Base-by-base conservation (phyloP, 345 rosid species). In the Passiflora organensis region DNA sequence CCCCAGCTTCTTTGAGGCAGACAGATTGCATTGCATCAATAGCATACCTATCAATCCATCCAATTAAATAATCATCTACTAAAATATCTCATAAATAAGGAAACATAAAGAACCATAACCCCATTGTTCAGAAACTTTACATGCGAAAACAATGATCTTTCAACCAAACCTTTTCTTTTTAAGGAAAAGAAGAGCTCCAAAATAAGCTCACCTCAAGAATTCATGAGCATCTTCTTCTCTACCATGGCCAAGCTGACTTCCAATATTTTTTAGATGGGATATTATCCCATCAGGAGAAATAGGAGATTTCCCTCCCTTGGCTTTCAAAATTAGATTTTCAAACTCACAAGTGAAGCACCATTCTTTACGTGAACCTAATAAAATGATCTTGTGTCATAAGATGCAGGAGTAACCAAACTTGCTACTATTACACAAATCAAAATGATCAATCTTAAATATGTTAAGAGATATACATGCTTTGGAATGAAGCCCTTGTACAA, bases 201-300 rank as follows among this genome's bases (percentile, higher is more conserved):
- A 39, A 55, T 41, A 36, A 39, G 25, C 53, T 65, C 60, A 89
- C 99, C 99, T 85, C 58, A 94, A 76, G 69, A 89, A 94, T 74
- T 94, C 97, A 79, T 94, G 99, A 25, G 99, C 99, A 66, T 94
- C 99, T 77, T 94, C 99, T 71, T 94, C 87, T 59, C 80, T 83
- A 28, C 99, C 99, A 62, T 76, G 77, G 45, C 86, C 85, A 70
- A 89, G 90, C 64, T 66, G 82, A 62, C 83, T 82, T 78, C 90
- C 91, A 42, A 79, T 75, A 63, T 64, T 78, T 56, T 74, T 87
- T 43, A 94, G 70, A 51, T 76, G 88, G 49, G 96, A 84, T 37
- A 93, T 58, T 45, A 94, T 80, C 57, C 78, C 77, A 64, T 48
- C 62, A 51, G 97, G 95, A 45, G 96, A 87, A 37, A 89, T 67